phyloP scores from a whole-genome alignment of 2,329 filamentous ascomycete species.

The Metarhizium humberi region DNA sequence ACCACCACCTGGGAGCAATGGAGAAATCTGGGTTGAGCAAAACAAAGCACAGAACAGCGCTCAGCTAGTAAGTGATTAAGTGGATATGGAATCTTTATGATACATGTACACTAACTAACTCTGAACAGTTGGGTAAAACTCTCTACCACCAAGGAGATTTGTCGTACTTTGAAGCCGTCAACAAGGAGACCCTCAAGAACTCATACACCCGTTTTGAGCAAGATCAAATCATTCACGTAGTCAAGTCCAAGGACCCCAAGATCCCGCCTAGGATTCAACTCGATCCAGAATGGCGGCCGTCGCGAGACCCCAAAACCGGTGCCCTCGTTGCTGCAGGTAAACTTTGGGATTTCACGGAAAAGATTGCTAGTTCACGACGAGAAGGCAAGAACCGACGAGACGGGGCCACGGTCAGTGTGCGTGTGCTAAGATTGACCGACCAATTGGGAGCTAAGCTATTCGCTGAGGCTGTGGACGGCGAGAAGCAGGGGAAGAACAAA shows the following conservation, averaged over 20 bases:
- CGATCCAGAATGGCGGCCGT: conserved; percentile 64
- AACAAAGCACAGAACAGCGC: conserved; percentile 72
- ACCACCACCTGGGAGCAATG: conserved; percentile 51
- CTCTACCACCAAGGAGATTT: conserved; percentile 96
- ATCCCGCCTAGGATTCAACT: conserved; percentile 55
- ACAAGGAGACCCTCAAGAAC: conserved; percentile 96
- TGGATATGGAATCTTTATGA: neutral
- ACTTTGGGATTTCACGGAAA: conserved; percentile 86
- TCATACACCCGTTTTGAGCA: conserved; percentile 81
- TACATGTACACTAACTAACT: neutral
- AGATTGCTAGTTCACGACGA: conserved; percentile 70
- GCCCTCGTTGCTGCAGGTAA: conserved; percentile 60
- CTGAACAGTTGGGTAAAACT: conserved; percentile 75
- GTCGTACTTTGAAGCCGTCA: conserved; percentile 95
- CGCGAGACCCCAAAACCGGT: conserved; percentile 52
- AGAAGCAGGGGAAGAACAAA: conserved; percentile 24
- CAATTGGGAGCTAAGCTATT: conserved; percentile 63
- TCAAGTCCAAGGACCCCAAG: conserved; percentile 58
- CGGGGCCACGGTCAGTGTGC: conserved; percentile 74
- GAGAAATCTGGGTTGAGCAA: conserved; percentile 69
- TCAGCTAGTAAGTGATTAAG: conserved; percentile 53
- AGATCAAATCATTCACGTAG: conserved; percentile 74
- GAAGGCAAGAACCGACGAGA: conserved; percentile 97
- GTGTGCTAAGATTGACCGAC: conserved; percentile 73
- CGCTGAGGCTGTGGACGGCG: conserved; percentile 37